Percentiles rank a stretch among this genome's conserved stretches.
Conservation (phyloP, 192 early-diverging fungal species). For the Radiomyces spectabilis region DNA sequence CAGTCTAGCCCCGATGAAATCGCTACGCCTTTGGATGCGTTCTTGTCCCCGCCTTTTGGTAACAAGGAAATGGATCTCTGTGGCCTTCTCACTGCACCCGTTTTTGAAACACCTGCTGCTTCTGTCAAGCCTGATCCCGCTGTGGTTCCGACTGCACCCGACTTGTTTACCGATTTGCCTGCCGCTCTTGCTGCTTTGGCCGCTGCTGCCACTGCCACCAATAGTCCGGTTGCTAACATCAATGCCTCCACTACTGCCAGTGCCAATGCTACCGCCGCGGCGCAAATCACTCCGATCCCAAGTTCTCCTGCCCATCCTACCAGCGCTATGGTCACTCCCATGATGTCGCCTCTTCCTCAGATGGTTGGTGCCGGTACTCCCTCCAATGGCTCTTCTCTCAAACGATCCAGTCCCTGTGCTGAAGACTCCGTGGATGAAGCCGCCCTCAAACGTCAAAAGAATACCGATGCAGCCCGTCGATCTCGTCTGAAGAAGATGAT, state of each 20-base stretch:
- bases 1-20: constrained; percentile 21
- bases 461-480: constrained; percentile 93
- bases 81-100: neutral
- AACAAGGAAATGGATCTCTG: neutral
- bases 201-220: neutral
- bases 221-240: too few species aligned
- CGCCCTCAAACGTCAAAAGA: constrained; percentile 57
- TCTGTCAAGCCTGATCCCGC: neutral
- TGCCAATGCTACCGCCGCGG: too few species aligned
- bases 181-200: constrained; percentile 1
- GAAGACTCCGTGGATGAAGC: constrained; percentile 36
- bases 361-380: neutral
- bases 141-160: neutral
- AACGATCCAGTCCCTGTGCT: neutral
- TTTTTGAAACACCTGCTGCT: neutral
- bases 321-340: too few species aligned
- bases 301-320: too few species aligned
- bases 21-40: constrained; percentile 23
- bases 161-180: neutral
- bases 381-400: constrained; percentile 9
- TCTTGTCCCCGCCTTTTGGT: constrained; percentile 17
- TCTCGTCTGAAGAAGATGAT: constrained; percentile 81
- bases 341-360: neutral
- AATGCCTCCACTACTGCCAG: too few species aligned
- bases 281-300: too few species aligned